Percentiles rank a stretch among this genome's conserved stretches.
Conservation (phyloP, 1,284 basidiomycete genomes). For the Vanrija humicola region DNA sequence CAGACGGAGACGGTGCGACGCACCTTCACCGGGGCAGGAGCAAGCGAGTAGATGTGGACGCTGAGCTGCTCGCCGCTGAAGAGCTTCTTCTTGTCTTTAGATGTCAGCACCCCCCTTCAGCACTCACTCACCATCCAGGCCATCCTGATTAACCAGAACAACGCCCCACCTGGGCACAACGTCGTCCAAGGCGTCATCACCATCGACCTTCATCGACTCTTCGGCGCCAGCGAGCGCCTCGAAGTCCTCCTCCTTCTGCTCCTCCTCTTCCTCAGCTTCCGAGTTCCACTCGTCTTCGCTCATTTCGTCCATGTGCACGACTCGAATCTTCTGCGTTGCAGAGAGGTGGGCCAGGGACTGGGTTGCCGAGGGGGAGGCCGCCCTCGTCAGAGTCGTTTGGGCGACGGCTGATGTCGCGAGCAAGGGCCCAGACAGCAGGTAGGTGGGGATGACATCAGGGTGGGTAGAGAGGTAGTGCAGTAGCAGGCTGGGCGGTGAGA, state of each 20-base stretch:
- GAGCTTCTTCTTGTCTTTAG: slow-evolving; percentile 35
- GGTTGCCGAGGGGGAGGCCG: slow-evolving; percentile 11
- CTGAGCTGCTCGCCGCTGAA: slow-evolving; percentile 26
- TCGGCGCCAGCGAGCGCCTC: slow-evolving; percentile 11
- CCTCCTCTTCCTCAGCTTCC: slow-evolving; percentile 27
- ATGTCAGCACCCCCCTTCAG: background rate
- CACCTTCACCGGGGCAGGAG: slow-evolving; percentile 25
- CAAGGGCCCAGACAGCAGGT: slow-evolving; percentile 39
- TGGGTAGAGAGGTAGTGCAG: slow-evolving; percentile 21
- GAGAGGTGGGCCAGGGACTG: slow-evolving; percentile 28
- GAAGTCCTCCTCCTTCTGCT: slow-evolving; percentile 10
- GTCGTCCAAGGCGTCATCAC: background rate
- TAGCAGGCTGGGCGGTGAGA: slow-evolving; percentile 17
- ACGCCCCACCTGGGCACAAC: slow-evolving; percentile 33
- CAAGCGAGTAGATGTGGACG: slow-evolving; percentile 40
- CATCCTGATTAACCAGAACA: slow-evolving; percentile 30
- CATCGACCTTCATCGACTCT: slow-evolving; percentile 5
- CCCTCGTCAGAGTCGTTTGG: slow-evolving; percentile 15
- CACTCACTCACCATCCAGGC: slow-evolving; percentile 32
- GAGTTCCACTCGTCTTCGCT: slow-evolving; percentile 40
- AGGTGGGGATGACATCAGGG: slow-evolving; percentile 26
- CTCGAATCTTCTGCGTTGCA: slow-evolving; percentile 30
- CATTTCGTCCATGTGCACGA: slow-evolving; percentile 45
- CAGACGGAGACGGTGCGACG: too few species aligned
- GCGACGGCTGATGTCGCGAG: slow-evolving; percentile 22